Percentiles rank a stretch among this genome's conserved stretches.
Conservation (phyloP, 768 basidiomycete genomes). For the Lentinus tigrinus region DNA sequence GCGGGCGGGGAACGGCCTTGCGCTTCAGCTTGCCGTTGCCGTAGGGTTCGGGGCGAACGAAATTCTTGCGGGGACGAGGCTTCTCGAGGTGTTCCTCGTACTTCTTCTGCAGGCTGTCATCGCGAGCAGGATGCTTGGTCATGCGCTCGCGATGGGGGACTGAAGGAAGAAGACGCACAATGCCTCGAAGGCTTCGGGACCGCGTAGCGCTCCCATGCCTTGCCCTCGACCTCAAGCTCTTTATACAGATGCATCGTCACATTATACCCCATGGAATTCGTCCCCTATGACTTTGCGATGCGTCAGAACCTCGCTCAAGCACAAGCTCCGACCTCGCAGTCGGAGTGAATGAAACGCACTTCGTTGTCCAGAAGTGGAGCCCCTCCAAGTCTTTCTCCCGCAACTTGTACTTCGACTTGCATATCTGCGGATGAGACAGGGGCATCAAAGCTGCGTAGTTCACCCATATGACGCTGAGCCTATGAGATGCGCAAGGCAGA, state of each 20-base stretch:
- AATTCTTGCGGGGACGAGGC: not conserved
- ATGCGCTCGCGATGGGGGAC: not conserved
- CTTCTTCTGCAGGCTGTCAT: not conserved
- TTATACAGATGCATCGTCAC: not conserved
- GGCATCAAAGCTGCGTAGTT: not conserved
- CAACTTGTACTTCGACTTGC: not conserved
- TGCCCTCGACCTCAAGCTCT: not conserved
- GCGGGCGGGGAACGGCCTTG: not conserved
- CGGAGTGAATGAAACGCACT: not conserved
- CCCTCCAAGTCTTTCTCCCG: not conserved
- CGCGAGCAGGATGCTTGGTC: not conserved
- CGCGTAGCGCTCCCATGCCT: not conserved
- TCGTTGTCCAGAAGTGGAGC: not conserved
- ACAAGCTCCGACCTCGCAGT: not conserved
- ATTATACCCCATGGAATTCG: not conserved
- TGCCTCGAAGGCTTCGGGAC: not conserved
- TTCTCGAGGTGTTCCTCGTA: not conserved
- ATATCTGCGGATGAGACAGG: not conserved
- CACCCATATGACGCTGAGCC: not conserved
- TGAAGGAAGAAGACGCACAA: not conserved
- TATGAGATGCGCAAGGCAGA: not conserved
- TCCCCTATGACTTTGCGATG: no score
- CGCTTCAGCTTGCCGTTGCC: not conserved
- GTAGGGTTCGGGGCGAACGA: not conserved
- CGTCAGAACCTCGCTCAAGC: no score